phyloP scores from a whole-genome alignment of 495 filamentous ascomycete species.

The Tuber melanosporum region DNA sequence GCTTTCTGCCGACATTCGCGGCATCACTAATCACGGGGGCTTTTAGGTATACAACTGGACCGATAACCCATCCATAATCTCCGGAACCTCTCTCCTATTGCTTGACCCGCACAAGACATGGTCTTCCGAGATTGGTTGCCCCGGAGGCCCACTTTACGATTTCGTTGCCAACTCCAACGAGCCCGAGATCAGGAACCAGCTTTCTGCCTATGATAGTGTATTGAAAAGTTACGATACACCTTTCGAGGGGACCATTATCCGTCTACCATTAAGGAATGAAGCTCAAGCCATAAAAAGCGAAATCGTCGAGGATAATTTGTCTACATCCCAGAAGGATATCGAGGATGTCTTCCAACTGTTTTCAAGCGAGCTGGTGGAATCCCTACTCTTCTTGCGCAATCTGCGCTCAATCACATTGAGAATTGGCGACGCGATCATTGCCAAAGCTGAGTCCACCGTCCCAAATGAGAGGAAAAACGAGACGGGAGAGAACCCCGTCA shows the following conservation, averaged over 20 bases:
- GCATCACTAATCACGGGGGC: not conserved
- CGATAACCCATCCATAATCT: slow-evolving; percentile 46
- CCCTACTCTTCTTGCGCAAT: slow-evolving; percentile 45
- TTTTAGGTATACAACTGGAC: slow-evolving; percentile 48
- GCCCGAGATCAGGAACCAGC: slow-evolving; percentile 43
- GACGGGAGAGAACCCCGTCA: slow-evolving; percentile 12
- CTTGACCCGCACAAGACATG: slow-evolving; percentile 47
- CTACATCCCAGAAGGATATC: slow-evolving; percentile 39
- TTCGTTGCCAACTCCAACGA: slow-evolving; percentile 40
- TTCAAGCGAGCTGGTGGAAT: slow-evolving; percentile 41
- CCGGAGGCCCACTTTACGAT: slow-evolving; percentile 45
- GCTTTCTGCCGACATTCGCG: not conserved
- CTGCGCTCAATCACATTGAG: slow-evolving; percentile 40
- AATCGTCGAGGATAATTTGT: slow-evolving; percentile 41
- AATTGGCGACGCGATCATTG: slow-evolving; percentile 32
- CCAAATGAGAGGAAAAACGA: slow-evolving; percentile 5
- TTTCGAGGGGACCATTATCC: slow-evolving; percentile 45
- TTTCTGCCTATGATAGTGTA: slow-evolving; percentile 41
- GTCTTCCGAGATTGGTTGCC: slow-evolving; percentile 37
- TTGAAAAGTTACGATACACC: slow-evolving; percentile 16
- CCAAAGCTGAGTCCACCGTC: slow-evolving; percentile 31
- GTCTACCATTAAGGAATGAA: slow-evolving; percentile 45
- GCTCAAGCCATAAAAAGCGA: slow-evolving; percentile 35
- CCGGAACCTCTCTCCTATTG: slow-evolving; percentile 42
- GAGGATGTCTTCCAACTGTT: slow-evolving; percentile 42